Evolutionary conservation across 1,284 basidiomycete genomes (phyloP).

Genomic region (Cystobasidium slooffiae): DNA sequence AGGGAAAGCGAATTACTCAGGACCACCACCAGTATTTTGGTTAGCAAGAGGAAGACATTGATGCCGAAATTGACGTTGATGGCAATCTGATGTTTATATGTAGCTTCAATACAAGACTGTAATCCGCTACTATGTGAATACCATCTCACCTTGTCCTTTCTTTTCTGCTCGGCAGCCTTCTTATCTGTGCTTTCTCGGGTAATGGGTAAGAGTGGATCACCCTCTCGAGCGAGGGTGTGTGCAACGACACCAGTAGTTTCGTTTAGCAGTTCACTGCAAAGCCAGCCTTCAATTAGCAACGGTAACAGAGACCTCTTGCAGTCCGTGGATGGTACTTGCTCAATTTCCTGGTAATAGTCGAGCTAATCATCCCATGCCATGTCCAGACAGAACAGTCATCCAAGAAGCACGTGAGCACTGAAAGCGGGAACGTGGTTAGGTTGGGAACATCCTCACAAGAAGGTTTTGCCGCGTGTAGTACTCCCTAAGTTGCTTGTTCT

Average conservation of each 20-base stretch:
- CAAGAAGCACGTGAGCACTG: background rate
- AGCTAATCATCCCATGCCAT: conserved; percentile 46
- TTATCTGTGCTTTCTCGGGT: conserved; percentile 44
- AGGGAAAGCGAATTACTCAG: conserved; percentile 64
- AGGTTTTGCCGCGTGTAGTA: conserved; percentile 51
- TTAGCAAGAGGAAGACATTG: conserved; percentile 61
- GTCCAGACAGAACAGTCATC: background rate
- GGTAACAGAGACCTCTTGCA: background rate
- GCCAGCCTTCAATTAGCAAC: background rate
- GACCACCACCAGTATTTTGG: conserved; percentile 62
- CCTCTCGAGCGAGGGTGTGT: conserved; percentile 30
- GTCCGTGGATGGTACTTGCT: conserved; percentile 2
- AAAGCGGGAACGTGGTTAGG: background rate
- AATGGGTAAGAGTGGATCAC: conserved; percentile 47
- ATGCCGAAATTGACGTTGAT: conserved; percentile 55
- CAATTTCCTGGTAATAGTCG: conserved; percentile 46
- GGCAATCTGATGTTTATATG: conserved; percentile 28
- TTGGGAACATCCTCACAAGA: conserved; percentile 23
- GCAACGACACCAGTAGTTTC: conserved; percentile 33
- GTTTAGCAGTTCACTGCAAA: conserved; percentile 27
- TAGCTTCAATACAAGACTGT: background rate
- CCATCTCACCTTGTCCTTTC: conserved; percentile 25
- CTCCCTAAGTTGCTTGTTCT: conserved; percentile 40
- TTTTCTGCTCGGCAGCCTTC: conserved; percentile 44
- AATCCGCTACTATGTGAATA: background rate